These are phyloP conservation scores for Penicillium canescens DNA, from an alignment of 495 filamentous ascomycete species.

Conservation along the genomic window DNA sequence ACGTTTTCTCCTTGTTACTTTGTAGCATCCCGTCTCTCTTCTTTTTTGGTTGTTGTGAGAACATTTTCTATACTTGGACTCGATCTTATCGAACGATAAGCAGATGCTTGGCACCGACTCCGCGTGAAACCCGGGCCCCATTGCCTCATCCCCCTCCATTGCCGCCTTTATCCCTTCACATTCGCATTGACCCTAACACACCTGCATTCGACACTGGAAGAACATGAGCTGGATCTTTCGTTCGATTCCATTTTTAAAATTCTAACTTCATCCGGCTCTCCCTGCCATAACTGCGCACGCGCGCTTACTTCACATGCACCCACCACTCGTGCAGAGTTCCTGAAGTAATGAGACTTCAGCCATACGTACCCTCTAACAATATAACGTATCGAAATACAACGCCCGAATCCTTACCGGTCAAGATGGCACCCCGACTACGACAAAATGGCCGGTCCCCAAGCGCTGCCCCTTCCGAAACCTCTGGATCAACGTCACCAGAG, in stretches of 20 bases:
- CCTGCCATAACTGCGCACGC: constrained; percentile 1
- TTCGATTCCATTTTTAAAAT: not conserved
- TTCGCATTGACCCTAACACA: constrained; percentile 6
- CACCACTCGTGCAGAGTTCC: constrained; percentile 16
- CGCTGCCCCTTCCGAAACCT: constrained; percentile 58
- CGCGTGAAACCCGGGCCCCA: constrained; percentile 26
- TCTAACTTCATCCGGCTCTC: not conserved
- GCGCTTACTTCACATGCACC: constrained; percentile 4
- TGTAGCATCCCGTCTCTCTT: not conserved
- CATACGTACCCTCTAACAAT: constrained; percentile 15
- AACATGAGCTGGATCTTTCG: constrained; percentile 1
- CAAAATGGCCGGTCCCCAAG: constrained; percentile 44
- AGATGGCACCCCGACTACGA: constrained; percentile 42
- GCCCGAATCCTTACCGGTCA: constrained; percentile 4
- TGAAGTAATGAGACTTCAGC: constrained; percentile 26
- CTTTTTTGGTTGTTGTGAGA: not conserved
- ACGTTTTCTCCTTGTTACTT: not conserved
- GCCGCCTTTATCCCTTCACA: constrained; percentile 18
- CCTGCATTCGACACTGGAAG: constrained; percentile 11
- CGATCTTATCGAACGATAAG: constrained; percentile 31
- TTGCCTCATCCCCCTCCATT: constrained; percentile 31
- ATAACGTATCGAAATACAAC: constrained; percentile 11
- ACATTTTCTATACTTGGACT: not conserved
- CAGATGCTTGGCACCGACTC: constrained; percentile 23
- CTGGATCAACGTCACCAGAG: constrained; percentile 81